Evolutionary conservation across 257 asterid genomes (phyloP), one percentile per base, ranked within the genome.

Genomic region (Eustoma russellianum): DNA sequence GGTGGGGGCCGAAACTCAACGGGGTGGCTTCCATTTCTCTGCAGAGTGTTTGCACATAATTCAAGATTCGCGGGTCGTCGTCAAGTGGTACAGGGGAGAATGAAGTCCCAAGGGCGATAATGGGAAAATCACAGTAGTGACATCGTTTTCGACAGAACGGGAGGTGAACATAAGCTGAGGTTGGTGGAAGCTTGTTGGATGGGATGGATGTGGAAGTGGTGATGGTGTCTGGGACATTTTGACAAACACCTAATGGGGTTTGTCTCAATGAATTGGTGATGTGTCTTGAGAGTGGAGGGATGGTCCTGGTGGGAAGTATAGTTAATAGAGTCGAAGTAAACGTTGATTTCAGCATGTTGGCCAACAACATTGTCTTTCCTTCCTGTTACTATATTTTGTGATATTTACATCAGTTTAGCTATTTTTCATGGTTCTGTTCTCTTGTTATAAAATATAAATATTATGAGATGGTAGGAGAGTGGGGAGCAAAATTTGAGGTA

Each of bases 61-160:
- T 76, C 5, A 74, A 53, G 35, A 91, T 80, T 16, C 92, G 85
- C 1, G 96, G 91, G 70, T 86, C 93, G 40, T 73, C 69, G 6
- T 60, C 48, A 45, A 48, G 50, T 38, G 57, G 28, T 14, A 10
- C 76, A 41, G 62, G 77, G 47, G 83, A 73, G 17, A 74, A 46
- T 30, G 77, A 73, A 57, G 53, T 48, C 28, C 96, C 96, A 33
- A 91, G 89, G 43, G 98, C 98, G 13, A 91, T 68, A 57, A 91
- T 80, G 53, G 96, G 95, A 70, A 91, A 91, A 75, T 91, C 95
- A 60, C 98, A 91, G 74, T 91, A 91, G 74, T 87, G 92, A 71
- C 95, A 91, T 70, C 96, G 94, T 51, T 82, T 84, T 55, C 98
- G 88, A 73, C 98, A 91, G 83, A 91, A 91, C 2, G 98, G 98